A percentile compares a stretch with the other conserved stretches of the same genome.
phyloP scores from a whole-genome alignment of 768 basidiomycete species.

The Lentinula sp. region DNA sequence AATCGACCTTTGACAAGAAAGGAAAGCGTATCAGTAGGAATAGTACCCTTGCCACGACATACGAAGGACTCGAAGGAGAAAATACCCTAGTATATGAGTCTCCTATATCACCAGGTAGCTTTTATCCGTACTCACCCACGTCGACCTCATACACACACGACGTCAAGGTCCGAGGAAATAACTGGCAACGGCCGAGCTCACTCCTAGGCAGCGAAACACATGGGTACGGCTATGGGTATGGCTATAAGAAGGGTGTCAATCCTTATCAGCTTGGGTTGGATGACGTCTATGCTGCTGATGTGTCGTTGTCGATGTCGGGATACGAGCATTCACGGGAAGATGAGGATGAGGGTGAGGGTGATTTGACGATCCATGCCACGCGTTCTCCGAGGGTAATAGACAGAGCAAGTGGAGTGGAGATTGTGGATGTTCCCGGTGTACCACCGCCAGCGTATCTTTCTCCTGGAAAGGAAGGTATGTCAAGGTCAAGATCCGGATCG shows the following conservation, averaged over 20 bases:
- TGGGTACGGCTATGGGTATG: not conserved
- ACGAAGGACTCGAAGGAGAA: not conserved
- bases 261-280: not conserved
- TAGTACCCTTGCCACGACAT: not conserved
- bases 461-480: not conserved
- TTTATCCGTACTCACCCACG: not conserved
- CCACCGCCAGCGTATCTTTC: not conserved
- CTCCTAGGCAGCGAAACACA: not conserved
- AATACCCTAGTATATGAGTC: not conserved
- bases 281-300: not conserved
- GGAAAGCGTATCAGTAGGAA: not conserved
- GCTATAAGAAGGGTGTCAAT: too few relatives aligned
- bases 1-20: not conserved
- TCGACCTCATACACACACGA: not conserved
- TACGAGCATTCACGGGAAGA: not conserved
- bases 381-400: not conserved
- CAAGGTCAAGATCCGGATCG: not conserved
- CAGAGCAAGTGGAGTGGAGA: not conserved
- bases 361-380: not conserved
- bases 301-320: not conserved
- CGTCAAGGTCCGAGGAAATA: not conserved
- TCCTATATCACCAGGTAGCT: not conserved
- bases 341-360: not conserved
- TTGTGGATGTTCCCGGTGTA: not conserved
- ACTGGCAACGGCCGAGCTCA: not conserved